Conservation (phyloP, 2,329 filamentous ascomycete species). For the Phaeomoniella chlamydospora region DNA sequence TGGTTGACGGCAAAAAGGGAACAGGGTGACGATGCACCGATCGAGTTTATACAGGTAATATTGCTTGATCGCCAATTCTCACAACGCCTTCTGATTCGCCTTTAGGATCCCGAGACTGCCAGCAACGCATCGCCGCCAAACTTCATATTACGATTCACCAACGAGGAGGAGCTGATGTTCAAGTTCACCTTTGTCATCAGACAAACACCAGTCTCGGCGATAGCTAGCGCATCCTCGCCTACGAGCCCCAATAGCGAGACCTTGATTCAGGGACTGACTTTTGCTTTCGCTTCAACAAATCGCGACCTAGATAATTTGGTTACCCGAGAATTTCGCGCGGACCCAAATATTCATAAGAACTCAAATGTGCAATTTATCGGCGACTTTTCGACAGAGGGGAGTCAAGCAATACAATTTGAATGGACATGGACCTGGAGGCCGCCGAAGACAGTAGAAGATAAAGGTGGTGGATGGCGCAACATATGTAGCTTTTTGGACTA, state of each 20-base stretch:
- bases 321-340: conserved; percentile 88
- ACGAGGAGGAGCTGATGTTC: conserved; percentile 86
- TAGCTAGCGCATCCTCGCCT: conserved; percentile 23
- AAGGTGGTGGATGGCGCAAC: conserved; percentile 86
- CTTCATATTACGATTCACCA: conserved; percentile 75
- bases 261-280: conserved; percentile 75
- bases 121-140: conserved; percentile 21
- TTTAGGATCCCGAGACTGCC: conserved; percentile 60
- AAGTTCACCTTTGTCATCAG: conserved; percentile 79
- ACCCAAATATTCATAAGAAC: conserved; percentile 95
- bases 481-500: conserved; percentile 97
- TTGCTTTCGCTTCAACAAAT: conserved; percentile 71
- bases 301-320: conserved; percentile 88
- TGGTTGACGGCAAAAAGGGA: conserved; percentile 61
- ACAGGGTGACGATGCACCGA: conserved; percentile 54
- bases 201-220: conserved; percentile 31
- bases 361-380: conserved; percentile 91
- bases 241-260: conserved; percentile 47
- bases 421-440: conserved; percentile 98
- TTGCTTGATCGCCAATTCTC: conserved; percentile 2
- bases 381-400: conserved; percentile 75
- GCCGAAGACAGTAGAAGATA: conserved; percentile 67
- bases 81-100: conserved; percentile 2
- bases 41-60: conserved; percentile 91
- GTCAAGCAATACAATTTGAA: conserved; percentile 69